Evolutionary conservation across 2,329 filamentous ascomycete species (phyloP).

Genomic region (Tolypocladium nubicola): DNA sequence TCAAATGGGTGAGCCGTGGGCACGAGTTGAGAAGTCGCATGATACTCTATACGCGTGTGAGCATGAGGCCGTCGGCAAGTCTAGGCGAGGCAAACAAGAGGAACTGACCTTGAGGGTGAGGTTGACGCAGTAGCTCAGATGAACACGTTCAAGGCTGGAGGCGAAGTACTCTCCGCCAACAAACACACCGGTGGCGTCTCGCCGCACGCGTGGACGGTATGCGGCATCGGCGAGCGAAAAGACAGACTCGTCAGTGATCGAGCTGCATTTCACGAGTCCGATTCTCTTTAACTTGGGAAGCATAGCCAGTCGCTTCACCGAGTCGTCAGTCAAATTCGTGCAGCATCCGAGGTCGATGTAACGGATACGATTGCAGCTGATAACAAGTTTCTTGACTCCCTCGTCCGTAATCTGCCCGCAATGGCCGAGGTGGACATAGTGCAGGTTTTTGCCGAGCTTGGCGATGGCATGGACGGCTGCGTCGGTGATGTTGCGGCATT

Average conservation of each 20-base stretch:
- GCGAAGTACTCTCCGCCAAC: conserved; percentile 42
- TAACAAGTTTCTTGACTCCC: conserved; percentile 75
- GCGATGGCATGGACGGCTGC: conserved; percentile 78
- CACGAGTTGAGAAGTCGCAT: conserved; percentile 82
- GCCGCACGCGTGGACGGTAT: conserved; percentile 36
- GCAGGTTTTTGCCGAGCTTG: conserved; percentile 84
- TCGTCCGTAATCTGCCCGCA: conserved; percentile 85
- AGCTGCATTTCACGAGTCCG: conserved; percentile 84
- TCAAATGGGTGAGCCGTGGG: conserved; percentile 84
- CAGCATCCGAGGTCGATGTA: conserved; percentile 99
- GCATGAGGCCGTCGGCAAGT: not conserved
- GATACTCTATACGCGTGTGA: conserved; percentile 56
- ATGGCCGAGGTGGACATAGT: conserved; percentile 93
- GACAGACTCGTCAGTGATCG: conserved; percentile 85
- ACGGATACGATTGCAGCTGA: conserved; percentile 80
- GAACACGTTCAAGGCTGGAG: conserved; percentile 77
- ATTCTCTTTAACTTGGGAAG: conserved; percentile 92
- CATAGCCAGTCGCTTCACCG: conserved; percentile 71
- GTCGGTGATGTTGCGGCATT: conserved; percentile 90
- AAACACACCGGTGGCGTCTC: conserved; percentile 35
- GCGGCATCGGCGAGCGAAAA: conserved; percentile 68
- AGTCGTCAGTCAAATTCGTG: conserved; percentile 74
- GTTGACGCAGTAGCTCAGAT: conserved; percentile 88
- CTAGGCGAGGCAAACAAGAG: not conserved
- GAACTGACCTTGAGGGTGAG: conserved; percentile 65